These are phyloP conservation scores for Craterostigma plantagineum DNA, from an alignment of 257 asterid genomes.

Conservation along the genomic window DNA sequence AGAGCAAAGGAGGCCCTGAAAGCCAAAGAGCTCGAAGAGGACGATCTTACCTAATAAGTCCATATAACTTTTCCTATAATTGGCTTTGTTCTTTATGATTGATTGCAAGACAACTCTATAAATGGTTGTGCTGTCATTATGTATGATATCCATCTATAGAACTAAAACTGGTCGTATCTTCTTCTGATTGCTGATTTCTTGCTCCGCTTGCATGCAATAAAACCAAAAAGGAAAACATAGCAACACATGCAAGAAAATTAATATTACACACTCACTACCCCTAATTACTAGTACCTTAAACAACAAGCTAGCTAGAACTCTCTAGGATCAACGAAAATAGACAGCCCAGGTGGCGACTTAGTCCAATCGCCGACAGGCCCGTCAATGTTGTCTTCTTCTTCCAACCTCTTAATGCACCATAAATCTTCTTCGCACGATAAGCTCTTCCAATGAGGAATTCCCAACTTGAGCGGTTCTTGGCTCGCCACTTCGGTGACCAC, in stretches of 20 bases:
- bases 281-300: too few relatives aligned
- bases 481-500: slow-evolving; percentile 5
- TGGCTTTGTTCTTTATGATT: too few relatives aligned
- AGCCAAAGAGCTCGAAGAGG: slow-evolving; percentile 91
- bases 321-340: slow-evolving; percentile 7
- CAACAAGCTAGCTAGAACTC: not conserved
- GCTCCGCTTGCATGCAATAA: too few relatives aligned
- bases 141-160: too few relatives aligned
- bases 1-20: slow-evolving; percentile 91
- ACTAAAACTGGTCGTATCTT: too few relatives aligned
- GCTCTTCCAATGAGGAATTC: slow-evolving; percentile 7
- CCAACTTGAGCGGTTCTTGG: slow-evolving; percentile 1
- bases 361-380: not conserved
- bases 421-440: slow-evolving; percentile 5
- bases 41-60: slow-evolving; percentile 71
- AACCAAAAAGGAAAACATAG: too few relatives aligned
- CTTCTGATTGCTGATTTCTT: too few relatives aligned
- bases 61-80: not conserved
- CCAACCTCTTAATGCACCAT: slow-evolving; percentile 5
- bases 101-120: too few relatives aligned
- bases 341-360: not conserved
- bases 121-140: too few relatives aligned
- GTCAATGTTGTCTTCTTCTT: not conserved
- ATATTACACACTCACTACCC: too few relatives aligned
- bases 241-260: too few relatives aligned